A percentile compares a stretch with the other conserved stretches of the same genome.
phyloP scores from a whole-genome alignment of 352 stramenopile genomes.

The Pythium diclinum region DNA sequence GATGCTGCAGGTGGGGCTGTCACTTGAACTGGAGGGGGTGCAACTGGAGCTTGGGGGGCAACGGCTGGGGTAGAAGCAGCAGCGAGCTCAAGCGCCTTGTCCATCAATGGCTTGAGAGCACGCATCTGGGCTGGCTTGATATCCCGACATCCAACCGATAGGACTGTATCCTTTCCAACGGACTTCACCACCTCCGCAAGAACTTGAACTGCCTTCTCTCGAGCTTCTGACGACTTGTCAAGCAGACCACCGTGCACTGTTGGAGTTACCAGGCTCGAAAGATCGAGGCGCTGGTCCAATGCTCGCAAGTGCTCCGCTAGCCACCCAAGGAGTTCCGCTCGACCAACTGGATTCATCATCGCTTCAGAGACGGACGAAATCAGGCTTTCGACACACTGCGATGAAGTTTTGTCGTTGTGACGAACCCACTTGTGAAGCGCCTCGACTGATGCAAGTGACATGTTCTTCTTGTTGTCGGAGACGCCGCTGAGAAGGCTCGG shows the following conservation, averaged over 20 bases:
- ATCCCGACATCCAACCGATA: constrained; percentile 70
- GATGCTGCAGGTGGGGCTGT: not conserved
- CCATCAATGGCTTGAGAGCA: constrained; percentile 78
- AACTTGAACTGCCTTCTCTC: constrained; percentile 76
- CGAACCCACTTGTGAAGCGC: constrained; percentile 82
- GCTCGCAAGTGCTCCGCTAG: constrained; percentile 60
- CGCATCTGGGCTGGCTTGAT: constrained; percentile 87
- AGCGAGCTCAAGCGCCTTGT: constrained; percentile 59
- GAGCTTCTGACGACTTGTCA: constrained; percentile 80
- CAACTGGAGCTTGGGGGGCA: not conserved
- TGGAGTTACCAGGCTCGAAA: constrained; percentile 58
- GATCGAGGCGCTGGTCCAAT: constrained; percentile 60
- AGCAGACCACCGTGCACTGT: constrained; percentile 74
- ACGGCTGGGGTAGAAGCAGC: constrained; percentile 1
- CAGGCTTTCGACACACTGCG: constrained; percentile 67
- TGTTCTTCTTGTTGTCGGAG: constrained; percentile 87
- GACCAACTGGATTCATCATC: constrained; percentile 71
- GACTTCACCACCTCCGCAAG: constrained; percentile 82
- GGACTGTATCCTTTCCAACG: constrained; percentile 67
- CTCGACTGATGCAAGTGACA: constrained; percentile 76
- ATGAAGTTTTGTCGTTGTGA: constrained; percentile 66
- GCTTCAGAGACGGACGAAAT: constrained; percentile 65
- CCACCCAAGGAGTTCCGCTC: constrained; percentile 76
- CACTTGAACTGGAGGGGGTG: constrained; percentile 1
- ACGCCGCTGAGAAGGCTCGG: constrained; percentile 66